Percentiles rank a stretch among this genome's conserved stretches.
These are phyloP conservation scores for Cladorrhinum sp. DNA, from an alignment of 2,329 filamentous ascomycete genomes.

Conservation along the genomic window DNA sequence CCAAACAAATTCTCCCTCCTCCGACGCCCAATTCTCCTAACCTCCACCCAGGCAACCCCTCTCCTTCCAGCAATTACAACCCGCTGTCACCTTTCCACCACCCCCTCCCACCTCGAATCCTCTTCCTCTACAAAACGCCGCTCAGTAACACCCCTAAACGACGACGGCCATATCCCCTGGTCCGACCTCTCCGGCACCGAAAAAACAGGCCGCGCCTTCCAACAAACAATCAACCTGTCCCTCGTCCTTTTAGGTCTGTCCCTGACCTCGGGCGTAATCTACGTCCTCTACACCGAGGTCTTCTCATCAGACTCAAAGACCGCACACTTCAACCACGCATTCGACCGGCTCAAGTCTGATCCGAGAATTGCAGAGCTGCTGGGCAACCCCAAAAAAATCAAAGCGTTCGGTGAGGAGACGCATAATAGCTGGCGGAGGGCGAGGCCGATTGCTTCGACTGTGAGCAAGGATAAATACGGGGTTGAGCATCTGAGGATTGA, in stretches of 20 bases:
- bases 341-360: constrained; percentile 74
- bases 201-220: constrained; percentile 79
- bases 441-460: constrained; percentile 61
- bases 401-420: constrained; percentile 77
- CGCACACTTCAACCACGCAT: constrained; percentile 81
- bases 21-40: background rate
- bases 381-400: constrained; percentile 71
- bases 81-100: constrained; percentile 22
- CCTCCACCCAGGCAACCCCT: background rate
- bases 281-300: constrained; percentile 77
- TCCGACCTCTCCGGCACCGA: constrained; percentile 69
- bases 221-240: constrained; percentile 86
- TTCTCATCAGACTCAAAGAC: constrained; percentile 84
- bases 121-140: constrained; percentile 63
- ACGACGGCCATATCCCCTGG: constrained; percentile 82
- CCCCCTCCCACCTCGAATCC: constrained; percentile 34
- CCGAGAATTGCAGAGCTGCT: constrained; percentile 68
- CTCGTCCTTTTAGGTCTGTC: constrained; percentile 71
- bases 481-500: constrained; percentile 80
- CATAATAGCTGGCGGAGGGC: constrained; percentile 75
- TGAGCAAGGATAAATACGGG: constrained; percentile 69
- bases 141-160: constrained; percentile 78
- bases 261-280: constrained; percentile 70
- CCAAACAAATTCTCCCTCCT: constrained; percentile 5
- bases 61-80: background rate